Conservation (phyloP, 2,329 filamentous ascomycete species). For the Epichloe baconii region DNA sequence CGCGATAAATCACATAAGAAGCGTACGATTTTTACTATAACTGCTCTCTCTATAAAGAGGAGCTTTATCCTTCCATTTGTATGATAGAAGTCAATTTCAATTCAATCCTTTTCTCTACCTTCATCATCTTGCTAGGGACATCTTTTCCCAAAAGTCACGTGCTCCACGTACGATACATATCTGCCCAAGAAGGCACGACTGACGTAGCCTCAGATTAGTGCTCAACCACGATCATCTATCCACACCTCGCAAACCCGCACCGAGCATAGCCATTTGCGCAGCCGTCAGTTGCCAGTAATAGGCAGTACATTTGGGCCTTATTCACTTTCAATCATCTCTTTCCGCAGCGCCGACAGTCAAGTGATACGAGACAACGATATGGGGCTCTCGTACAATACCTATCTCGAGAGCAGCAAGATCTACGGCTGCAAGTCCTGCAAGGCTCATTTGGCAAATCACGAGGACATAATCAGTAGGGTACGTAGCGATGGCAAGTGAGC, state of each 20-base stretch:
- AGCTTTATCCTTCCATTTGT: too few relatives aligned
- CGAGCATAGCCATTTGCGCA: neutral
- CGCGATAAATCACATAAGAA: too few relatives aligned
- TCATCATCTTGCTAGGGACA: too few relatives aligned
- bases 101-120: too few relatives aligned
- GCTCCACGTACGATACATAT: too few relatives aligned
- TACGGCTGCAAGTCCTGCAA: conserved; percentile 94
- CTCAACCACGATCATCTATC: neutral
- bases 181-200: neutral
- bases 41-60: too few relatives aligned
- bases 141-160: too few relatives aligned
- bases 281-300: neutral
- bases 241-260: neutral
- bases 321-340: neutral
- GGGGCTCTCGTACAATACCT: conserved; percentile 86
- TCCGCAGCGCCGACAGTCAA: neutral
- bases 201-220: conserved; percentile 1
- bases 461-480: conserved; percentile 91
- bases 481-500: conserved; percentile 16
- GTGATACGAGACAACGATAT: conserved; percentile 30
- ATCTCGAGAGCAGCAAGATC: conserved; percentile 74
- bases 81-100: too few relatives aligned
- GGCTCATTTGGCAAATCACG: conserved; percentile 85
- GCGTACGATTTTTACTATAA: too few relatives aligned
- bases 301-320: neutral